Evolutionary conservation across 75 land plant genomes (phyloP), one percentile per base, ranked within the genome.

Genomic region (Cryptomeria japonica): DNA sequence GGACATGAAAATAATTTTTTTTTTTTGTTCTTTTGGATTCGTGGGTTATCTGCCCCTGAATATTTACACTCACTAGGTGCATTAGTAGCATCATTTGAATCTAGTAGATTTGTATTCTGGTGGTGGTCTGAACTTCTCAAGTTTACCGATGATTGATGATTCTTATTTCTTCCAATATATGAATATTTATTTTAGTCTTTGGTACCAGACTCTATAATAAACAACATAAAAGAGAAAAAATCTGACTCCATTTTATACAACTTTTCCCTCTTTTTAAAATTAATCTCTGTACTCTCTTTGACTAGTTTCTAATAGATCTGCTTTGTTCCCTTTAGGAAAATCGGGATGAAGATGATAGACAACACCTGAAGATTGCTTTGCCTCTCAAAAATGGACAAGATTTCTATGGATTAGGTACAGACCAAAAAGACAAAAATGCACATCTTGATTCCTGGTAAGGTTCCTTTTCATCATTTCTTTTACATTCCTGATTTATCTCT

Each of bases 381-480:
- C 83, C 49, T 41, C 31, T 80, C 11, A 80, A 28, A 80, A 44
- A 38, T 80, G 31, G 13, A 28, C 31, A 7, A 44, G 2, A 80
- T 44, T 28, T 80, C 44, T 80, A 80, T 80, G 32, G 44, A 80
- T 41, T 80, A 7, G 83, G 44, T 41, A 80, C 44, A 80, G 42
- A 80, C 44, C 46, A 39, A 46, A 42, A 42, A 42, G n/a, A 42
- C 11, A 28, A 39, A 22, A 11, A 39, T 9, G 41, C 47, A 80
- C n/a, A 25, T 80, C 42, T 80, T 41, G 46, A 22, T 80, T 80
- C 83, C 46, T 80, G 49, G 83, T 80, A 80, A 80, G 19, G 42
- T 46, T 22, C 46, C 46, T 79, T 76, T 44, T 38, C 42, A 39
- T 42, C 42, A 11, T 80, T 80, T 22, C 42, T 39, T 1, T 80